Percentiles rank a stretch among this genome's conserved stretches.
phyloP scores from a whole-genome alignment of 2,329 filamentous ascomycete species.

The Botrytis galanthina region DNA sequence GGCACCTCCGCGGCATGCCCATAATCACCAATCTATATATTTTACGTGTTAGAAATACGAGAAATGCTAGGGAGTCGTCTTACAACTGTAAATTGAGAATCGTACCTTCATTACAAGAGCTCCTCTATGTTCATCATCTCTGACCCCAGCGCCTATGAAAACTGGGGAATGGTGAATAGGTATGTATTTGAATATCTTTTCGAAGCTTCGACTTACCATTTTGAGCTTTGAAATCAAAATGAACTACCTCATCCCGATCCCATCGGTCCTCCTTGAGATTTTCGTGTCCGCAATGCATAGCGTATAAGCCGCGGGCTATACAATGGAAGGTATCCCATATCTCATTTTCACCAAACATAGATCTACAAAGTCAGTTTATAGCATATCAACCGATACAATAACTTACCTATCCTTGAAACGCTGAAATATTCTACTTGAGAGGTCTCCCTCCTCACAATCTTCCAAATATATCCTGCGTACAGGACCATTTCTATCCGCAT shows the following conservation, averaged over 20 bases:
- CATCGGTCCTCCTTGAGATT: neutral
- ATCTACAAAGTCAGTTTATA: neutral
- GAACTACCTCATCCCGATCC: slow-evolving; percentile 15
- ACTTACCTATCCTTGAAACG: neutral
- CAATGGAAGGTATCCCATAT: slow-evolving; percentile 15
- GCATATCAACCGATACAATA: neutral
- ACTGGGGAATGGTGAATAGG: neutral
- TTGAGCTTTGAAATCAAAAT: slow-evolving; percentile 7
- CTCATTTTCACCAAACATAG: neutral
- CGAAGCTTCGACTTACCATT: neutral
- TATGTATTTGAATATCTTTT: too few relatives aligned
- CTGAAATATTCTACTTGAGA: neutral
- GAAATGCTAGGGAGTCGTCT: neutral
- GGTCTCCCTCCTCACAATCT: neutral
- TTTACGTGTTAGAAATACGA: neutral
- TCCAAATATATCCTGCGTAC: slow-evolving; percentile 1
- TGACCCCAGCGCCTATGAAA: neutral
- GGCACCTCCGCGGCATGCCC: neutral
- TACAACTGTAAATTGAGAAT: neutral
- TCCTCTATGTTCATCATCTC: slow-evolving; percentile 8
- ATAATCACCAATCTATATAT: slow-evolving; percentile 8
- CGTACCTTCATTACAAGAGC: neutral
- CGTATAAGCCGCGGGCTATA: neutral
- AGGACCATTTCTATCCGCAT: neutral
- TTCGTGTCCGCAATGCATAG: slow-evolving; percentile 14